Evolutionary conservation across 1,284 basidiomycete species (phyloP), one percentile per base, ranked within the genome.

Genomic region (Malassezia furfur): DNA sequence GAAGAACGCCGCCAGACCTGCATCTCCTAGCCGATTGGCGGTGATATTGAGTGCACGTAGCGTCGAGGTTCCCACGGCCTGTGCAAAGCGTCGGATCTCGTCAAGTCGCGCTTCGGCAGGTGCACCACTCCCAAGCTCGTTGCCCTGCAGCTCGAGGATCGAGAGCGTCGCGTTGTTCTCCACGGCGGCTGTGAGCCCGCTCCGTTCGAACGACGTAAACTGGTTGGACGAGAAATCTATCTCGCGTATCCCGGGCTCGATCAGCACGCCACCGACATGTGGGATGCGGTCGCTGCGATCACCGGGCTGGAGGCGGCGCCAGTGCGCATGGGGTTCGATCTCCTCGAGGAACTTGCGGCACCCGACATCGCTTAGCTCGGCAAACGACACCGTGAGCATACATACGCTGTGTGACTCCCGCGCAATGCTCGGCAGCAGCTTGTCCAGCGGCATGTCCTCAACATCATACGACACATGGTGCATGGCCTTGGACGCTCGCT

Each of bases 211-310:
- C 14, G 55, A 52, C 15, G 49, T 41, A n/a, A 57, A 21, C 25
- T 48, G 44, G 35, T 57, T 57, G 11, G 50, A 52, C 21, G 55
- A 52, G 7, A 57, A 31, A 19, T 57, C 50, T n/a, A 57, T 25
- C n/a, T n/a, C 12, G 3, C 50, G 28, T 15, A 57, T 37, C 5
- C 50, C 49, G 2, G 40, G 45, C 17, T 34, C 31, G 5, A 47
- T 14, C 43, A 32, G 12, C 17, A 30, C 43, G 22, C 32, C 32
- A 4, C 43, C 43, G 9, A 19, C 28, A 7, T 6, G 10, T 11
- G 37, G 37, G 8, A 38, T 39, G 22, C 47, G 21, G 25, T 36
- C 47, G 30, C 30, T 31, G 14, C 11, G n/a, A 5, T 30, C 37
- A 14, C 30, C 37, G 4, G 38, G 22, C 5, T 30, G n/a, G 38